Percentiles rank a stretch among this genome's conserved stretches.
phyloP scores from a whole-genome alignment of 768 basidiomycete species.

The Cytidiella melzeri region DNA sequence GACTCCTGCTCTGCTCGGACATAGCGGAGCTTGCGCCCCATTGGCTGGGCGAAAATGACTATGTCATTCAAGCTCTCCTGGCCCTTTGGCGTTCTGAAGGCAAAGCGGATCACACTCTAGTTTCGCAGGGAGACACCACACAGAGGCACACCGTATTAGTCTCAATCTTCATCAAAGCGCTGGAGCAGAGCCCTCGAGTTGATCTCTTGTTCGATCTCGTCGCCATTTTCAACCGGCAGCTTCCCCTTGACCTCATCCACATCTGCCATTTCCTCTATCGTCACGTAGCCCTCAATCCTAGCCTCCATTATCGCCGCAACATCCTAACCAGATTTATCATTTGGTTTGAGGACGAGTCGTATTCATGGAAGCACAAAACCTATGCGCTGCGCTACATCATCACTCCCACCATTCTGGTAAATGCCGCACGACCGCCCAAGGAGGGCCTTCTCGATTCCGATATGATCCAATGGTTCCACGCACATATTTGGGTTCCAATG shows the following conservation, averaged over 20 bases:
- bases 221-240: constrained; percentile 69
- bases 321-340: constrained; percentile 78
- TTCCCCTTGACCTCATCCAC: constrained; percentile 75
- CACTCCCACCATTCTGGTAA: constrained; percentile 79
- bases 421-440: constrained; percentile 52
- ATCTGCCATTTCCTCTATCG: constrained; percentile 81
- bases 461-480: constrained; percentile 64
- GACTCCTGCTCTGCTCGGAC: constrained; percentile 73
- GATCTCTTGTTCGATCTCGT: constrained; percentile 88
- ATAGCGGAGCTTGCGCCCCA: constrained; percentile 55
- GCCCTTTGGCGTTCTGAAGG: constrained; percentile 62
- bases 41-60: constrained; percentile 67
- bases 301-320: constrained; percentile 69
- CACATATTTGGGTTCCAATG: constrained; percentile 78
- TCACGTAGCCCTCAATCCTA: constrained; percentile 72
- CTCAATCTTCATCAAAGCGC: constrained; percentile 68
- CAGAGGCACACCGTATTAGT: constrained; percentile 63
- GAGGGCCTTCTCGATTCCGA: constrained; percentile 64
- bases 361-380: constrained; percentile 72
- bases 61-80: constrained; percentile 66
- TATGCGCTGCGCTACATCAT: constrained; percentile 76
- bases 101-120: constrained; percentile 28
- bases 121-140: constrained; percentile 43
- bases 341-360: constrained; percentile 66
- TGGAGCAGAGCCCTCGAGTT: constrained; percentile 68